Conservation (phyloP, 805 yeast genomes). For the Blastobotrys parvus region DNA sequence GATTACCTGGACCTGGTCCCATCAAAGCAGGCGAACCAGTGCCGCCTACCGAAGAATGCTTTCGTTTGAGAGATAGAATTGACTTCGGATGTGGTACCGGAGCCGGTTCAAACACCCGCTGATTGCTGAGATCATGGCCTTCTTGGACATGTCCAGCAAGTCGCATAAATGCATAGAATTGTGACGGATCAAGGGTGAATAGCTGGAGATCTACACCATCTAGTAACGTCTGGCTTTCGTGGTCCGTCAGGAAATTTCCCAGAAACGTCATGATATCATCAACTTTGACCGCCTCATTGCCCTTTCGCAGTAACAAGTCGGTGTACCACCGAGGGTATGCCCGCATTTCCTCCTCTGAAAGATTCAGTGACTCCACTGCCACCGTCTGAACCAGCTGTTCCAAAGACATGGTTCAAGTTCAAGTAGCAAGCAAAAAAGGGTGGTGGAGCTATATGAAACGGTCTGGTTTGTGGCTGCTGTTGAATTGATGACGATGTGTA, state of each 20-base stretch:
- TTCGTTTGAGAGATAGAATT: slow-evolving; percentile 54
- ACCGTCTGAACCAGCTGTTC: not conserved
- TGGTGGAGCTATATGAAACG: not conserved
- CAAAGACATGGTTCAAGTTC: not conserved
- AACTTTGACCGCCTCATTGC: slow-evolving; percentile 55
- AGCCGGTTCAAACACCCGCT: slow-evolving; percentile 35
- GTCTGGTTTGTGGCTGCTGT: no score
- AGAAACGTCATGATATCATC: slow-evolving; percentile 75
- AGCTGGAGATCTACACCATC: slow-evolving; percentile 16
- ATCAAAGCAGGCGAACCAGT: slow-evolving; percentile 3
- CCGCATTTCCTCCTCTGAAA: slow-evolving; percentile 68
- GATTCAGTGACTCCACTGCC: slow-evolving; percentile 36
- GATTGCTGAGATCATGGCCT: slow-evolving; percentile 21
- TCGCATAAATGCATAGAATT: slow-evolving; percentile 80
- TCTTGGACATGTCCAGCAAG: slow-evolving; percentile 63
- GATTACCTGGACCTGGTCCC: slow-evolving; percentile 17
- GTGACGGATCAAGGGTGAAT: slow-evolving; percentile 56
- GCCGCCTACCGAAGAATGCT: slow-evolving; percentile 8
- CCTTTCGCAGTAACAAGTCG: slow-evolving; percentile 66
- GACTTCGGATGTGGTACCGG: slow-evolving; percentile 75
- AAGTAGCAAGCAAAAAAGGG: no score
- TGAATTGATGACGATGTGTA: no score
- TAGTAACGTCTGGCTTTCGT: slow-evolving; percentile 35
- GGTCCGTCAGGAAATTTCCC: slow-evolving; percentile 57
- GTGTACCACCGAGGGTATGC: slow-evolving; percentile 93